A percentile compares a stretch with the other conserved stretches of the same genome.
Conservation (phyloP, 768 basidiomycete genomes). For the Lanmaoa rubissima region DNA sequence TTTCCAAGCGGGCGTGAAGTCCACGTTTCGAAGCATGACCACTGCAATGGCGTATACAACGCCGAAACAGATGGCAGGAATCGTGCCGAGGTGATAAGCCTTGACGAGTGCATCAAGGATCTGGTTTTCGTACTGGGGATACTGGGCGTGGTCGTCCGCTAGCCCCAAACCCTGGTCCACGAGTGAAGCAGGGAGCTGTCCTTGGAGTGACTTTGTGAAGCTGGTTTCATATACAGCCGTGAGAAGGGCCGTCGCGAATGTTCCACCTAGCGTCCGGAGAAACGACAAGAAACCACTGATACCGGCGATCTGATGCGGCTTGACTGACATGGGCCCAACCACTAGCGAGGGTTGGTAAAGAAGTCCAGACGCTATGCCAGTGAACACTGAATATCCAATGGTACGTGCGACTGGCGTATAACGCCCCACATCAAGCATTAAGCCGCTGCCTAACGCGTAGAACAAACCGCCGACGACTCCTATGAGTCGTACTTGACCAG, state of each 20-base stretch:
- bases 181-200: slow-evolving; percentile 28
- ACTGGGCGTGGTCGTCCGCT: slow-evolving; percentile 29
- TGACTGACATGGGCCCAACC: slow-evolving; percentile 36
- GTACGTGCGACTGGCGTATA: slow-evolving; percentile 26
- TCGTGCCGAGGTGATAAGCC: slow-evolving; percentile 34
- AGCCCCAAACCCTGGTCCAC: slow-evolving; percentile 32
- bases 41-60: slow-evolving; percentile 32
- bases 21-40: slow-evolving; percentile 31
- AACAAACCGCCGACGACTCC: slow-evolving; percentile 31
- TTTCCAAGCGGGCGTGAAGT: slow-evolving; percentile 34
- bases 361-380: slow-evolving; percentile 32
- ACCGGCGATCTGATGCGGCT: slow-evolving; percentile 33
- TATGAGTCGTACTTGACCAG: slow-evolving; percentile 32
- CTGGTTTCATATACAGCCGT: slow-evolving; percentile 34
- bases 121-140: slow-evolving; percentile 34
- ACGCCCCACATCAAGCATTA: slow-evolving; percentile 34
- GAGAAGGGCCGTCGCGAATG: slow-evolving; percentile 36
- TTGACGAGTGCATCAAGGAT: slow-evolving; percentile 33
- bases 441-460: slow-evolving; percentile 33
- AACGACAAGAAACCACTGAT: slow-evolving; percentile 38
- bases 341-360: slow-evolving; percentile 36
- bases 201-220: slow-evolving; percentile 30
- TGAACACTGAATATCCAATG: slow-evolving; percentile 34
- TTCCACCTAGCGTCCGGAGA: slow-evolving; percentile 34
- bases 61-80: slow-evolving; percentile 35